phyloP scores from a whole-genome alignment of 495 filamentous ascomycete species.

The Amniculicola lignicola region DNA sequence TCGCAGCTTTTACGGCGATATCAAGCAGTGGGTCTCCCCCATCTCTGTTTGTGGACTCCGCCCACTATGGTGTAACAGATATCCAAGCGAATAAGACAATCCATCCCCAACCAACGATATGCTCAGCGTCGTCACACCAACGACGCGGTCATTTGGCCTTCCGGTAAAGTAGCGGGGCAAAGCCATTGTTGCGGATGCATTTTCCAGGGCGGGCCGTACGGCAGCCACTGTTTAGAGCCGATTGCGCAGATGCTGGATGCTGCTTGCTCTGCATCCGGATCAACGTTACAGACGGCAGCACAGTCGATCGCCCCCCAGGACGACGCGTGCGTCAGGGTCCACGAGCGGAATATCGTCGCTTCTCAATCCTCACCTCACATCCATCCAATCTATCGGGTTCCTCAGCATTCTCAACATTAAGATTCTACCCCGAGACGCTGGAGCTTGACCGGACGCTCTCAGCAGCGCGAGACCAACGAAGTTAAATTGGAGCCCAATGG shows the following conservation, averaged over 20 bases:
- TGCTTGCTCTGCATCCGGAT: constrained; percentile 29
- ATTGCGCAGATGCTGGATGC: background rate
- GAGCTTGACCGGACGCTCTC: constrained; percentile 18
- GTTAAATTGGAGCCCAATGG: constrained; percentile 28
- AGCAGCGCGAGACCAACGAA: constrained; percentile 1
- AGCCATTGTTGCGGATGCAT: constrained; percentile 14
- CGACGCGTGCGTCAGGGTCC: constrained; percentile 6
- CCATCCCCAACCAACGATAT: constrained; percentile 9
- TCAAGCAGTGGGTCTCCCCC: background rate
- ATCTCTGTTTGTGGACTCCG: constrained; percentile 22
- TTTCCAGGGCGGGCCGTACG: constrained; percentile 13
- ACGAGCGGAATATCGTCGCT: no score
- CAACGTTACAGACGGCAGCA: constrained; percentile 12
- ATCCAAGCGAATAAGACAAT: constrained; percentile 21
- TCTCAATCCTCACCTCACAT: no score
- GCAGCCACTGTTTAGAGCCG: constrained; percentile 22
- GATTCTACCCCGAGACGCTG: constrained; percentile 13
- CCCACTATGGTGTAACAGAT: constrained; percentile 18
- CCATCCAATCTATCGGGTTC: no score
- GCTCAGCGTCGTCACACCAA: constrained; percentile 6
- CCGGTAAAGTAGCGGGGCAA: no score
- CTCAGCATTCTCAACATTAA: no score
- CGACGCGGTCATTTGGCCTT: constrained; percentile 15
- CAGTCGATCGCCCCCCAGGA: constrained; percentile 12
- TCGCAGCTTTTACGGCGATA: constrained; percentile 4